Evolutionary conservation across 2,329 filamentous ascomycete species (phyloP).

Genomic region (Blumeria hordei): DNA sequence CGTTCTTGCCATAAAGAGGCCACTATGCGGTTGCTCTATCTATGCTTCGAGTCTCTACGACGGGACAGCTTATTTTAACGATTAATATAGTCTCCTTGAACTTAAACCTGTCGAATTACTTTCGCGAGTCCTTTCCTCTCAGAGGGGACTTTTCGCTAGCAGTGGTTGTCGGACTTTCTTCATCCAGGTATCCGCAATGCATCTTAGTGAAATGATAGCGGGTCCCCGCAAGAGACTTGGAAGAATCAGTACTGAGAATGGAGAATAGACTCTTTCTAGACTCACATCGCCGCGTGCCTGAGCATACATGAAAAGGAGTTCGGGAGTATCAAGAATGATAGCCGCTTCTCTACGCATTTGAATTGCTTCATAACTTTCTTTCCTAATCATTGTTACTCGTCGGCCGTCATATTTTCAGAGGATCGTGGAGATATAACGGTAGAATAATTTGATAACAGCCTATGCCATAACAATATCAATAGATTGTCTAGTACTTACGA

Average conservation of each 20-base stretch:
- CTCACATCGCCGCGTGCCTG: conserved; percentile 28
- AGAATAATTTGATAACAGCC: conserved; percentile 5
- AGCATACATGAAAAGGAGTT: conserved; percentile 34
- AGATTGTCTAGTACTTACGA: not conserved
- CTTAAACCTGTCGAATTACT: too few relatives aligned
- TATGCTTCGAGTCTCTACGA: too few relatives aligned
- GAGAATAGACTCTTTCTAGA: conserved; percentile 4
- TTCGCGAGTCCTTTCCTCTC: too few relatives aligned
- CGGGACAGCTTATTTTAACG: too few relatives aligned
- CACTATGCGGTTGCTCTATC: too few relatives aligned
- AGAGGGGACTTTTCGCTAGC: too few relatives aligned
- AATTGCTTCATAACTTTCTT: conserved; percentile 7
- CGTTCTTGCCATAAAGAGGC: too few relatives aligned
- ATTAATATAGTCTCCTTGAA: too few relatives aligned
- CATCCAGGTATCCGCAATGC: conserved; percentile 26
- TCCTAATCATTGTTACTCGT: not conserved
- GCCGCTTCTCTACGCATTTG: conserved; percentile 22
- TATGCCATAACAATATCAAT: conserved; percentile 2
- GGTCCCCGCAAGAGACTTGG: conserved; percentile 29
- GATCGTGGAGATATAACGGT: not conserved
- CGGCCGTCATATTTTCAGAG: conserved; percentile 2
- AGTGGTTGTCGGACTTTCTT: conserved; percentile 3
- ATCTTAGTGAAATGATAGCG: conserved; percentile 30
- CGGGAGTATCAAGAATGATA: conserved; percentile 29
- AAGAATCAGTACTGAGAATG: not conserved